Base-by-base conservation (phyloP, 176 grass and related monocot species). In the Oropetium thomaeum region DNA sequence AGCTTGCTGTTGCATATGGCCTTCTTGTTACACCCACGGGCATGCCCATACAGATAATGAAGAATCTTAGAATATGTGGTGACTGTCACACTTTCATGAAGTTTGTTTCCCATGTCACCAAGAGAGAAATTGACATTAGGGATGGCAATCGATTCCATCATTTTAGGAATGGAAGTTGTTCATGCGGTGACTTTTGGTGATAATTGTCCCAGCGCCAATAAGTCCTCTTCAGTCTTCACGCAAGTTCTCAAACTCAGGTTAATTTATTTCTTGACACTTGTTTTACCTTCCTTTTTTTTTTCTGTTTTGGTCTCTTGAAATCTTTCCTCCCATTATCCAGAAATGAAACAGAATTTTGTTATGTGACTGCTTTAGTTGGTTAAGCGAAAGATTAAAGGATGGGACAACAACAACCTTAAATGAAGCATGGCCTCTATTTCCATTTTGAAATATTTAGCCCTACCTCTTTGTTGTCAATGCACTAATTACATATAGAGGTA, bases 161-260 rank as follows among this genome's bases (percentile, higher is more conserved):
- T 81, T 92, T 96, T 78, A 85, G 82, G 35, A 82, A 96, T 25
- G 92, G 92, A 25, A 89, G 70, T 31, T 92, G 92, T 82, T 96
- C 92, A 25, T 96, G 92, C 70, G 86, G 83, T 81, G 92, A 96
- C 54, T 96, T 87, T 79, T 96, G 92, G 92, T 96, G 83, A 89
- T 81, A 37, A 40, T 20, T 69, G 16, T 76, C 58, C 0, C 4
- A 37, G 30, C 30, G 28, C 1, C 4, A 76, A 41, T 5, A 15
- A 55, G 53, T 59, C 15, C 53, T 58, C 71, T 41, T 20, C 53
- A 41, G 20, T 51, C 6, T 51, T 51, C 48, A 22, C 4, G 22
- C 1, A 7, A 17, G 12, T 32, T 28, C 22, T 58, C 32, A 29
- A 40, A 30, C 16, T 43, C 71, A 74, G 35, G 53, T 74, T 60